phyloP scores from a whole-genome alignment of 345 rosid genomes.

The Camelina laxa region DNA sequence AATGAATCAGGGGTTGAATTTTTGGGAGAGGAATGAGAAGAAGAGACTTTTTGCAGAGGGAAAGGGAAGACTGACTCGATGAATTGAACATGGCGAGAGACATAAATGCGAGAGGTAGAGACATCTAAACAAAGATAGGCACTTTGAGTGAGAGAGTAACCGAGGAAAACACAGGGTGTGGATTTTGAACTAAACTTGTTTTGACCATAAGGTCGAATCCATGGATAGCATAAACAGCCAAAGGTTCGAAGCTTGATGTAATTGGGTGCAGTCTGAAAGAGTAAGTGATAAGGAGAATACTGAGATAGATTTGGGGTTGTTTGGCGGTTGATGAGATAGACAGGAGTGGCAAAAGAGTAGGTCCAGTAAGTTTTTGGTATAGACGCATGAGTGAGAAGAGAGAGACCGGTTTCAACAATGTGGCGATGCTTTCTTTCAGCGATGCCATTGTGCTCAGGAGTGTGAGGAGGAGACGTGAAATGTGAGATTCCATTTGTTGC shows the following conservation, averaged over 20 bases:
- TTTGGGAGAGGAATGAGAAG: too few relatives aligned
- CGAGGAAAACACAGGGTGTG: fast-evolving
- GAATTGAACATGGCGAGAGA: not conserved
- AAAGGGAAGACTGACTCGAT: not conserved
- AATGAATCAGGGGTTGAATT: too few relatives aligned
- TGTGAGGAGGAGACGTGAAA: not conserved
- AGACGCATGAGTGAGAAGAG: fast-evolving
- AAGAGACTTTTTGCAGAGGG: too few relatives aligned
- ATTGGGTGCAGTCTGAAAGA: fast-evolving
- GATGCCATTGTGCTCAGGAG: not conserved
- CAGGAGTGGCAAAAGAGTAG: fast-evolving
- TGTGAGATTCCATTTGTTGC: not conserved
- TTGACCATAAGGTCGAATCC: not conserved
- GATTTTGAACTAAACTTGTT: not conserved
- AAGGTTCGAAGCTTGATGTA: not conserved
- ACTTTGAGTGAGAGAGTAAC: not conserved
- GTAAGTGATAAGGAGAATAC: fast-evolving
- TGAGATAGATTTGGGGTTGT: not conserved
- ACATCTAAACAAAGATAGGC: not conserved
- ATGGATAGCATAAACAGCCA: not conserved
- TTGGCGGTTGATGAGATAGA: not conserved
- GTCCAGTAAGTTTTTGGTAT: not conserved
- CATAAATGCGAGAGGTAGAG: not conserved
- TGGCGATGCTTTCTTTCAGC: not conserved
- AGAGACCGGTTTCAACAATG: not conserved